Percentiles rank a stretch among this genome's conserved stretches.
phyloP scores from a whole-genome alignment of 2,329 filamentous ascomycete genomes.

The Setomelanomma holmii region DNA sequence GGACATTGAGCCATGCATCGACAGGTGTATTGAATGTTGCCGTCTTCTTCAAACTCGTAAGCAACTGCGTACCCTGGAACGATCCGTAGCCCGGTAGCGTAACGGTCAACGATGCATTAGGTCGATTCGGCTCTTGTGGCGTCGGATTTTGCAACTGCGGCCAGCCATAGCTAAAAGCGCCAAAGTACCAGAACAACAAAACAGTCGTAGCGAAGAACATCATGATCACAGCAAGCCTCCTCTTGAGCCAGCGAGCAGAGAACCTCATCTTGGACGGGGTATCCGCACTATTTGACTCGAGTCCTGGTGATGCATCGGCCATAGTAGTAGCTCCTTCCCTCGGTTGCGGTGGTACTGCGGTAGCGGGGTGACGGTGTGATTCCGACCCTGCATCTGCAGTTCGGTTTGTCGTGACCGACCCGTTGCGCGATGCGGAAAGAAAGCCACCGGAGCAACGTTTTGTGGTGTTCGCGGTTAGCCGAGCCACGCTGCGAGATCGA shows the following conservation, averaged over 20 bases:
- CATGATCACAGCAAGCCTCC: slow-evolving; percentile 23
- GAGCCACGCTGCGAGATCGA: too few species aligned
- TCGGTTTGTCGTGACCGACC: not conserved
- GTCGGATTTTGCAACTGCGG: slow-evolving; percentile 13
- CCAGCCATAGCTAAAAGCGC: slow-evolving; percentile 20
- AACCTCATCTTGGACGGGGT: slow-evolving; percentile 9
- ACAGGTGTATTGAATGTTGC: slow-evolving; percentile 43
- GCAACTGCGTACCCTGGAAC: slow-evolving; percentile 50
- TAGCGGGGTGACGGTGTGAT: not conserved
- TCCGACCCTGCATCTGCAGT: not conserved
- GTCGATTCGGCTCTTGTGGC: slow-evolving; percentile 9
- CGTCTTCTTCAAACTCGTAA: slow-evolving; percentile 43
- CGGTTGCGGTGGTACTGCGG: slow-evolving; percentile 1
- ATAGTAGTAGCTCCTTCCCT: slow-evolving; percentile 7
- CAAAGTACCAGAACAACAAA: slow-evolving; percentile 32
- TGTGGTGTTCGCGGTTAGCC: too few species aligned
- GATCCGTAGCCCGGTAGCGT: slow-evolving; percentile 51
- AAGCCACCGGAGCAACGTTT: too few species aligned
- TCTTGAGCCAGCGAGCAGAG: slow-evolving; percentile 24
- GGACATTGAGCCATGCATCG: slow-evolving; percentile 59
- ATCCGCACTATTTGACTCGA: slow-evolving; percentile 1
- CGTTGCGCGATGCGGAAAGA: too few species aligned
- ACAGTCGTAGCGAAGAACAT: slow-evolving; percentile 26
- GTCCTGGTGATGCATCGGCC: slow-evolving; percentile 13
- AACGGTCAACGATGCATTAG: slow-evolving; percentile 30